Conservation (phyloP, 768 basidiomycete species). For the Nidularia pulvinata region DNA sequence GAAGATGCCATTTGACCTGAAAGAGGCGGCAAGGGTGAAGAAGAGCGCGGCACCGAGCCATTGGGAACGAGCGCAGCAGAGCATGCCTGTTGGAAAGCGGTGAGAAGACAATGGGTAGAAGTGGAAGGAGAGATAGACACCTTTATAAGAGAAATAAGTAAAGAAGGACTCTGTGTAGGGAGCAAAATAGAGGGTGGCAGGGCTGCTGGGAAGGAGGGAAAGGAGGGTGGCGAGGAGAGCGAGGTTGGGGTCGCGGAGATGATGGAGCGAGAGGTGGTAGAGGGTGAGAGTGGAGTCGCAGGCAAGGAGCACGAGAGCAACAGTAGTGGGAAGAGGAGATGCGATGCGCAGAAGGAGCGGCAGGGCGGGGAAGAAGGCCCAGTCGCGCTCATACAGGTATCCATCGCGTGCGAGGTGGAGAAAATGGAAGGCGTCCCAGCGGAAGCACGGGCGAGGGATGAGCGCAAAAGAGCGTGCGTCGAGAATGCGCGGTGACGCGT, state of each 20-base stretch:
- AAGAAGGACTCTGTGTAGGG: constrained; percentile 89
- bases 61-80: constrained; percentile 43
- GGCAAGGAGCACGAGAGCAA: constrained; percentile 27
- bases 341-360: constrained; percentile 53
- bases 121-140: constrained; percentile 27
- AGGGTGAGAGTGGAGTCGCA: constrained; percentile 44
- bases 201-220: constrained; percentile 82
- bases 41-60: constrained; percentile 58
- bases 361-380: constrained; percentile 84
- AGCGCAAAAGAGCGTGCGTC: constrained; percentile 4
- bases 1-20: constrained; percentile 80
- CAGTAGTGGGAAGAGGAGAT: not conserved
- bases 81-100: constrained; percentile 46
- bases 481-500: constrained; percentile 30
- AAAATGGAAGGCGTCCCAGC: constrained; percentile 94
- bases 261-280: constrained; percentile 57
- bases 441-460: constrained; percentile 35
- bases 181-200: constrained; percentile 67
- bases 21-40: constrained; percentile 63
- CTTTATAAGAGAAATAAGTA: constrained; percentile 77
- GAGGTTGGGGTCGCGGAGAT: constrained; percentile 53
- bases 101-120: not conserved
- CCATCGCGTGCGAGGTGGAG: constrained; percentile 57
- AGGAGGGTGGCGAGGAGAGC: constrained; percentile 65
- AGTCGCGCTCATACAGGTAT: constrained; percentile 74